Conservation (phyloP, 345 rosid species). For the Salix suchowensis region DNA sequence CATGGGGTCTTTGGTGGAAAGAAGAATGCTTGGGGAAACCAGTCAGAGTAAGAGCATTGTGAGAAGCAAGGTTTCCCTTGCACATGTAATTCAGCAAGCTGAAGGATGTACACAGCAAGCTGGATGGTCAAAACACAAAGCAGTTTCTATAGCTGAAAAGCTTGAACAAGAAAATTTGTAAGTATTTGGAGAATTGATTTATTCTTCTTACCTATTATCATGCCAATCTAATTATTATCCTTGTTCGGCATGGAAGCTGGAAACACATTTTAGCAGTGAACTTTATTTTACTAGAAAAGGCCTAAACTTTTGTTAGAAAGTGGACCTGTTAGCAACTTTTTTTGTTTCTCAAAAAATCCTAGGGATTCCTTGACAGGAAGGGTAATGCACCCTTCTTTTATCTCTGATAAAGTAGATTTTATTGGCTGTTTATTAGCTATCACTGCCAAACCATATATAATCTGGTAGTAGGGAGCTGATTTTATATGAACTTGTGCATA, state of each 20-base stretch:
- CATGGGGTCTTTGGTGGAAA: constrained; percentile 25
- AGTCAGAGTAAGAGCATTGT: constrained; percentile 76
- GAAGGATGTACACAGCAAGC: constrained; percentile 68
- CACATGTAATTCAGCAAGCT: constrained; percentile 78
- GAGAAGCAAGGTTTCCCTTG: constrained; percentile 82
- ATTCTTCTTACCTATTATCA: neutral
- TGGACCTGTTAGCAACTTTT: neutral
- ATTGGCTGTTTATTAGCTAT: neutral
- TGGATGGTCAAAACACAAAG: constrained; percentile 82
- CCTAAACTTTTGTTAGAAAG: neutral
- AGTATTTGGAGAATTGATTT: constrained; percentile 21
- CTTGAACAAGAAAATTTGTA: constrained; percentile 96
- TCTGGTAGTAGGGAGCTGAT: neutral
- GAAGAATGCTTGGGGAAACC: constrained; percentile 45
- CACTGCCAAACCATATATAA: neutral
- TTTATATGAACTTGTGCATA: neutral
- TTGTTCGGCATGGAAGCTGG: neutral
- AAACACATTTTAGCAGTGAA: neutral
- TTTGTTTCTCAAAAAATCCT: neutral
- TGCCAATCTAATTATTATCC: neutral
- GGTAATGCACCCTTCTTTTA: neutral
- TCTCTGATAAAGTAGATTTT: neutral
- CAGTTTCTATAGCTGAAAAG: constrained; percentile 82
- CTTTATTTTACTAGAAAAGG: neutral
- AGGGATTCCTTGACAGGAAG: neutral